phyloP scores from a whole-genome alignment of 768 basidiomycete genomes.

The Psilocybe cubensis region DNA sequence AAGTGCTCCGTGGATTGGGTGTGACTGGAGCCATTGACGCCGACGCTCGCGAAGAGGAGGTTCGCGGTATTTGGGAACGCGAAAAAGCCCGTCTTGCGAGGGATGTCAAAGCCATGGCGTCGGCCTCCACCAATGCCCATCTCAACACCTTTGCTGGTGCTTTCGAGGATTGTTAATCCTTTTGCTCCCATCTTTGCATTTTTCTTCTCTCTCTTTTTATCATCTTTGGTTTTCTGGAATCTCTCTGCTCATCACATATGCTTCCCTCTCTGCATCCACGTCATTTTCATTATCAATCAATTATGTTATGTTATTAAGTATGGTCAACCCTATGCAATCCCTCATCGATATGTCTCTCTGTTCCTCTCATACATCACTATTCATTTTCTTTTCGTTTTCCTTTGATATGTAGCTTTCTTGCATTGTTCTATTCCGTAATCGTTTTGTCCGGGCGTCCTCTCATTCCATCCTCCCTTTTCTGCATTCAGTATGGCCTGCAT shows the following conservation, averaged over 20 bases:
- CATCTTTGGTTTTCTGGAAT: slow-evolving; percentile 7
- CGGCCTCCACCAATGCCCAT: slow-evolving; percentile 17
- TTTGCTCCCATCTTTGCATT: slow-evolving; percentile 15
- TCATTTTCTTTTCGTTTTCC: background rate
- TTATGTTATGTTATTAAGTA: slow-evolving; percentile 14
- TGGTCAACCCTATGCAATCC: slow-evolving; percentile 5
- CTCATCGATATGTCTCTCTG: slow-evolving; percentile 4
- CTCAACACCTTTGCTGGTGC: slow-evolving; percentile 45
- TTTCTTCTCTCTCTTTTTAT: slow-evolving; percentile 12
- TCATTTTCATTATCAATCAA: slow-evolving; percentile 16
- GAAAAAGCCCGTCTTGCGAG: slow-evolving; percentile 49
- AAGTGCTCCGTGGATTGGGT: slow-evolving; percentile 73
- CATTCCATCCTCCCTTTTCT: background rate
- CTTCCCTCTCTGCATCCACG: slow-evolving; percentile 6
- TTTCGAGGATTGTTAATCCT: slow-evolving; percentile 41
- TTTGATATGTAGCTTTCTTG: background rate
- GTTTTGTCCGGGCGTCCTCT: background rate
- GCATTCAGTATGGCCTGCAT: background rate
- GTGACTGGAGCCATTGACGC: slow-evolving; percentile 33
- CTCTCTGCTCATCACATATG: slow-evolving; percentile 10
- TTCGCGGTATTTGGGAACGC: slow-evolving; percentile 49
- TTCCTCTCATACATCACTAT: background rate
- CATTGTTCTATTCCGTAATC: background rate
- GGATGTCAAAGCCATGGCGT: slow-evolving; percentile 40
- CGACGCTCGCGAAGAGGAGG: slow-evolving; percentile 30